Conservation (phyloP, 495 filamentous ascomycete species). For the Aspergillus affinis region DNA sequence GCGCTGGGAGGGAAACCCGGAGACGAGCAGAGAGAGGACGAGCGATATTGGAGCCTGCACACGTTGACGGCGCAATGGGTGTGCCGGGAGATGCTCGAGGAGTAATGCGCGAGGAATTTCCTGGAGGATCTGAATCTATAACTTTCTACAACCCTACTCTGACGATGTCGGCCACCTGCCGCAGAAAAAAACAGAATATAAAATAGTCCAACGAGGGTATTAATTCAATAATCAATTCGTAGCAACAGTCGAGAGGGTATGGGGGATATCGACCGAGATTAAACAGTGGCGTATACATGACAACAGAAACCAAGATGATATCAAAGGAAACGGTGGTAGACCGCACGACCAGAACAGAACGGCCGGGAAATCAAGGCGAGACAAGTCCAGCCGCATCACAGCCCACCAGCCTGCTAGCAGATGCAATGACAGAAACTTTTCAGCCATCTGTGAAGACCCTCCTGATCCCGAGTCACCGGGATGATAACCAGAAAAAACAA, state of each 20-base stretch:
- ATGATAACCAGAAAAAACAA: background rate
- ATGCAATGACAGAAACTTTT: slow-evolving; percentile 7
- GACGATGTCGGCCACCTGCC: too few relatives aligned
- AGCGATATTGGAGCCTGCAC: slow-evolving; percentile 61
- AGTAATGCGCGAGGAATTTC: background rate
- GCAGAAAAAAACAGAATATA: background rate
- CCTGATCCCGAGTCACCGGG: background rate
- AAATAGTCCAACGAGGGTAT: slow-evolving; percentile 8
- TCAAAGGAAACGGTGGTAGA: slow-evolving; percentile 2
- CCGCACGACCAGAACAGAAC: background rate
- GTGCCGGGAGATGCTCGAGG: slow-evolving; percentile 39
- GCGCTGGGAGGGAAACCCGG: slow-evolving; percentile 49
- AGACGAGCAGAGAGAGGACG: slow-evolving; percentile 25
- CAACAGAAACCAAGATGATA: slow-evolving; percentile 14
- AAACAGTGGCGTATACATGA: slow-evolving; percentile 9
- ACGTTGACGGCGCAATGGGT: slow-evolving; percentile 78
- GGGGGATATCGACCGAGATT: slow-evolving; percentile 12
- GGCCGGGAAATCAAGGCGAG: background rate
- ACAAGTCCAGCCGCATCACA: slow-evolving; percentile 28
- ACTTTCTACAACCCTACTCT: background rate
- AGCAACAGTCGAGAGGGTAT: slow-evolving; percentile 9
- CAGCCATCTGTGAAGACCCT: background rate
- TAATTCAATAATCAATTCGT: slow-evolving; percentile 5
- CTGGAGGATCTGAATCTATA: background rate
- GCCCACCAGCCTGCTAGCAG: slow-evolving; percentile 37